phyloP scores from a whole-genome alignment of 257 asterid genomes.

The Fraxinus excelsior region DNA sequence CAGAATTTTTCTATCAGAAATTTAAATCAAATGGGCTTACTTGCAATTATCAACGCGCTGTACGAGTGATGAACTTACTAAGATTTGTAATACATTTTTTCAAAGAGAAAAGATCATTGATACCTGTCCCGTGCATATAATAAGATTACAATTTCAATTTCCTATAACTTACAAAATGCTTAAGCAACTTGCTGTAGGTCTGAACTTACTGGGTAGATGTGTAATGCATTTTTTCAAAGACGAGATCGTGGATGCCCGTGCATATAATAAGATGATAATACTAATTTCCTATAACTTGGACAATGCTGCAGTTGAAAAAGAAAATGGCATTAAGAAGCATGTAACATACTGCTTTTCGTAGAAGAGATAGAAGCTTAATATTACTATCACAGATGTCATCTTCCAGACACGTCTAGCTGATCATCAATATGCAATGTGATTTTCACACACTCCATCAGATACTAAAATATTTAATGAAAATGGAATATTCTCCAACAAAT shows the following conservation, averaged over 20 bases:
- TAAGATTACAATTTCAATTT: not conserved
- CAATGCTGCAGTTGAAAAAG: not conserved
- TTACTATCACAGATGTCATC: no score
- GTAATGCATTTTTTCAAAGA: not conserved
- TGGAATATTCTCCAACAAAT: slow-evolving; percentile 5
- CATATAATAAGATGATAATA: not conserved
- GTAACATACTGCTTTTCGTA: not conserved
- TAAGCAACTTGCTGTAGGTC: not conserved
- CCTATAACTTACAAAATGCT: not conserved
- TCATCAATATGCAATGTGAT: slow-evolving; percentile 4
- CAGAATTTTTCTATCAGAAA: not conserved
- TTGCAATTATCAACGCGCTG: not conserved
- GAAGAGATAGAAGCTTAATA: no score
- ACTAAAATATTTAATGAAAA: slow-evolving; percentile 3
- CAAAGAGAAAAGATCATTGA: not conserved
- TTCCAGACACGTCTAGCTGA: not conserved
- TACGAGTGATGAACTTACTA: not conserved
- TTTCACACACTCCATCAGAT: not conserved
- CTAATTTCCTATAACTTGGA: not conserved
- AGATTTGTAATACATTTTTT: not conserved
- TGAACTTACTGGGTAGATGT: not conserved
- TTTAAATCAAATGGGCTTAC: not conserved
- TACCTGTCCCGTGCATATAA: not conserved
- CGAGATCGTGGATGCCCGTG: not conserved
- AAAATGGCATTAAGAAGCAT: not conserved